Evolutionary conservation across 495 filamentous ascomycete genomes (phyloP).

Genomic region (Xylaria palmicola): DNA sequence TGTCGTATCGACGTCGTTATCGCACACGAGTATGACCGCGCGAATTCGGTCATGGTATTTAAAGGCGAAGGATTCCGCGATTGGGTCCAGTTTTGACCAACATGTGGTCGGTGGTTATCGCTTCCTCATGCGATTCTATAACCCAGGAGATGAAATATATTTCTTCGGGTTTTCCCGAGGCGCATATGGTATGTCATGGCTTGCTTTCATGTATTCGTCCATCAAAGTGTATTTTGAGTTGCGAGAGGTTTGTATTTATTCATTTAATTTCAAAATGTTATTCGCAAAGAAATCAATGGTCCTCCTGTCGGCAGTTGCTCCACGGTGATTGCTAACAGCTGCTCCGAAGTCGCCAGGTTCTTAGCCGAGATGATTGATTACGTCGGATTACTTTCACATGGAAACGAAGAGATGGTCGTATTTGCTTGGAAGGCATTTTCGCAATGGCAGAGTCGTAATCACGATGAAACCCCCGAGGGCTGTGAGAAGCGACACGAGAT

Average conservation of each 20-base stretch:
- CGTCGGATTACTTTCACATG: constrained; percentile 72
- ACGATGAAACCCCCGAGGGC: constrained; percentile 55
- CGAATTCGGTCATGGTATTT: constrained; percentile 71
- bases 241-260: too few relatives aligned
- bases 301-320: too few relatives aligned
- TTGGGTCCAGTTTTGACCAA: constrained; percentile 80
- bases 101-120: constrained; percentile 85
- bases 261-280: too few relatives aligned
- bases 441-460: constrained; percentile 73
- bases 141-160: constrained; percentile 74
- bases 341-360: constrained; percentile 66
- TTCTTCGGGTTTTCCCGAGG: constrained; percentile 86
- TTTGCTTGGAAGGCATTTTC: constrained; percentile 91
- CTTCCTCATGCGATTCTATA: constrained; percentile 85
- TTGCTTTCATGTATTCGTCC: neutral
- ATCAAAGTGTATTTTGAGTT: neutral
- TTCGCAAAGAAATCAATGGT: too few relatives aligned
- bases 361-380: constrained; percentile 85
- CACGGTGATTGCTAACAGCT: neutral
- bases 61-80: constrained; percentile 81
- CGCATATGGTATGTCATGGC: constrained; percentile 52
- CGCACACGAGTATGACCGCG: constrained; percentile 61
- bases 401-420: constrained; percentile 83
- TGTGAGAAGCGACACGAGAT: constrained; percentile 56
- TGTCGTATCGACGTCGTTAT: constrained; percentile 64